Percentiles rank a stretch among this genome's conserved stretches.
These are phyloP conservation scores for Taxawa tesnikishii DNA, from an alignment of 2,329 filamentous ascomycete species.

Conservation along the genomic window DNA sequence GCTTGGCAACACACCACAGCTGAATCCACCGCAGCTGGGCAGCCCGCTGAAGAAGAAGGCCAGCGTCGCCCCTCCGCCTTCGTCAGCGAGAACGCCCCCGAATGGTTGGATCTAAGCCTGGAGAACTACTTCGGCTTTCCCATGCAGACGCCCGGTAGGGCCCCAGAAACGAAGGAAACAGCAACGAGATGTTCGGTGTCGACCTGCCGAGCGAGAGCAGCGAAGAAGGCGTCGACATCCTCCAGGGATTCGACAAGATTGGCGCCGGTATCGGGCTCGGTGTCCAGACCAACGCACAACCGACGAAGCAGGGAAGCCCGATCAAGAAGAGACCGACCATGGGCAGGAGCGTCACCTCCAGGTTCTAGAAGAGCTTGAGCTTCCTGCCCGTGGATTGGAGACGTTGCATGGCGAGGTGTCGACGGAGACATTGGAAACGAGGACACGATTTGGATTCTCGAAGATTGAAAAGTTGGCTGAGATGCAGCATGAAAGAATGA, in stretches of 20 bases:
- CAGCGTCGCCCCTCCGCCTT: conserved; percentile 6
- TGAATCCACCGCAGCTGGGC: conserved; percentile 3
- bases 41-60: conserved; percentile 1
- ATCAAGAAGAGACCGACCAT: conserved; percentile 9
- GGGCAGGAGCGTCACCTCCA: conserved; percentile 9
- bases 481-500: no score
- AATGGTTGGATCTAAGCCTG: conserved; percentile 12
- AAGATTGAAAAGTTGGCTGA: no score
- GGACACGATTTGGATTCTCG: no score
- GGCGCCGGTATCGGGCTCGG: conserved; percentile 26
- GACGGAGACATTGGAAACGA: no score
- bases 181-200: conserved; percentile 42
- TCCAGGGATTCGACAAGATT: conserved; percentile 66
- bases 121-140: conserved; percentile 9
- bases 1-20: conserved; percentile 21
- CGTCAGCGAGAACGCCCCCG: conserved; percentile 5
- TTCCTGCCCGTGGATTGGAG: no score
- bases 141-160: no score
- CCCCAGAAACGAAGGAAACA: conserved; percentile 12
- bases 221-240: conserved; percentile 54
- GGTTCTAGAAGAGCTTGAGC: conserved; percentile 7
- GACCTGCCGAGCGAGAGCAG: conserved; percentile 48
- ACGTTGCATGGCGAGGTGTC: no score
- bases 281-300: conserved; percentile 2
- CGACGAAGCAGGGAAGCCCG: conserved; percentile 7